Conservation (phyloP, 176 grass and related monocot genomes). For the Saccharum officinarum region DNA sequence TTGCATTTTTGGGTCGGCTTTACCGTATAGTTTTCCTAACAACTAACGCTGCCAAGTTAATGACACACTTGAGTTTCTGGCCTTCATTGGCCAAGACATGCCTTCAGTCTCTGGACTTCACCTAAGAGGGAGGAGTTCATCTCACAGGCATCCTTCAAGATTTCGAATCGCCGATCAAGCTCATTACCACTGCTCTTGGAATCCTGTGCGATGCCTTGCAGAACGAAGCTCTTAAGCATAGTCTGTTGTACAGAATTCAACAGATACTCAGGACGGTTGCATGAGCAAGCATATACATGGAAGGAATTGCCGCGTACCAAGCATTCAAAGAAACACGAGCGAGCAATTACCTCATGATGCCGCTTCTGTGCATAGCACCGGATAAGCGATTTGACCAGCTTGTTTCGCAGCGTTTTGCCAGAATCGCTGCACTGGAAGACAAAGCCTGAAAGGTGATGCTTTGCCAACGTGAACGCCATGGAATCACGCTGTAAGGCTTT, state of each 20-base stretch:
- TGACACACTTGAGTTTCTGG: background rate
- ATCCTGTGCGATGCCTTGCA: constrained; percentile 54
- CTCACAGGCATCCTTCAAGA: constrained; percentile 71
- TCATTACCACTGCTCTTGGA: constrained; percentile 33
- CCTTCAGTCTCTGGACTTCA: constrained; percentile 59
- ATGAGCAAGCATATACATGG: background rate
- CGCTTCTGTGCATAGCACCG: constrained; percentile 60
- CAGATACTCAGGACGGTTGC: background rate
- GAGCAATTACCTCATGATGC: constrained; percentile 56
- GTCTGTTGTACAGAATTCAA: constrained; percentile 33
- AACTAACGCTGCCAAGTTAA: background rate
- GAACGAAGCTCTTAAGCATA: constrained; percentile 66
- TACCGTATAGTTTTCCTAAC: background rate
- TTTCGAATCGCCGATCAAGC: constrained; percentile 43
- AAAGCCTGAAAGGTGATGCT: constrained; percentile 71
- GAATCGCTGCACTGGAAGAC: constrained; percentile 43
- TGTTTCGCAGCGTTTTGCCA: constrained; percentile 52
- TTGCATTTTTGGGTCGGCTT: background rate
- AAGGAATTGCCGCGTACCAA: background rate
- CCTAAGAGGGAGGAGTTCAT: constrained; percentile 67
- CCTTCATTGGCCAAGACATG: constrained; percentile 26
- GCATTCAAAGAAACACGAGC: background rate
- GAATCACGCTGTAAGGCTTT: constrained; percentile 62
- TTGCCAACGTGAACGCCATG: constrained; percentile 56
- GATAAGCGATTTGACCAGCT: constrained; percentile 68